These are phyloP conservation scores for Aspergillus pseudoglaucus DNA, from an alignment of 2,329 filamentous ascomycete species.

Conservation along the genomic window DNA sequence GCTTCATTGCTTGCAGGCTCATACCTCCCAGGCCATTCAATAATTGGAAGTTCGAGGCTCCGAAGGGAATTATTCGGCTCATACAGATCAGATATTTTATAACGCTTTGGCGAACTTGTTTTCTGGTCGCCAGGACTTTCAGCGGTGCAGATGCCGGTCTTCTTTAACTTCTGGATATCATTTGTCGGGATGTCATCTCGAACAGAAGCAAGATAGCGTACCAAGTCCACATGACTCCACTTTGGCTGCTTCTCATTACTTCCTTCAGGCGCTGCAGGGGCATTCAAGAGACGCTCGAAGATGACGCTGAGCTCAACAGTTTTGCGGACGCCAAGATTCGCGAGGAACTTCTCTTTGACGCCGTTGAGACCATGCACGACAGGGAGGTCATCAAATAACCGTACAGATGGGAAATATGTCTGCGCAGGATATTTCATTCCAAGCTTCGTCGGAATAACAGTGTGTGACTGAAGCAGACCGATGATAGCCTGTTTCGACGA, in stretches of 20 bases:
- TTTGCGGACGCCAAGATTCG: slow-evolving; percentile 80
- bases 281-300: slow-evolving; percentile 73
- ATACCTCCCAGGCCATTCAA: slow-evolving; percentile 76
- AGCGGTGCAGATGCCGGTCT: slow-evolving; percentile 75
- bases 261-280: slow-evolving; percentile 42
- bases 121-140: slow-evolving; percentile 55
- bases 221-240: slow-evolving; percentile 91
- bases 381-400: slow-evolving; percentile 88
- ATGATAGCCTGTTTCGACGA: slow-evolving; percentile 60
- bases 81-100: slow-evolving; percentile 71
- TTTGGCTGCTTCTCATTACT: slow-evolving; percentile 46
- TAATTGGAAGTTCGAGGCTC: slow-evolving; percentile 63
- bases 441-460: slow-evolving; percentile 81
- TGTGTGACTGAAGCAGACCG: slow-evolving; percentile 57
- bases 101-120: slow-evolving; percentile 49
- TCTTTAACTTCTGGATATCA: slow-evolving; percentile 71
- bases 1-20: slow-evolving; percentile 63
- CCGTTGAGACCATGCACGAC: slow-evolving; percentile 67
- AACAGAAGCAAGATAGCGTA: slow-evolving; percentile 90
- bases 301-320: slow-evolving; percentile 92
- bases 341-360: slow-evolving; percentile 85
- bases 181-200: slow-evolving; percentile 76
- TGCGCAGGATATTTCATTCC: slow-evolving; percentile 83
- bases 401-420: slow-evolving; percentile 89
- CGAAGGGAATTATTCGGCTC: slow-evolving; percentile 68